Evolutionary conservation across 2,329 filamentous ascomycete species (phyloP).

Genomic region (Tympanopsis confertula): DNA sequence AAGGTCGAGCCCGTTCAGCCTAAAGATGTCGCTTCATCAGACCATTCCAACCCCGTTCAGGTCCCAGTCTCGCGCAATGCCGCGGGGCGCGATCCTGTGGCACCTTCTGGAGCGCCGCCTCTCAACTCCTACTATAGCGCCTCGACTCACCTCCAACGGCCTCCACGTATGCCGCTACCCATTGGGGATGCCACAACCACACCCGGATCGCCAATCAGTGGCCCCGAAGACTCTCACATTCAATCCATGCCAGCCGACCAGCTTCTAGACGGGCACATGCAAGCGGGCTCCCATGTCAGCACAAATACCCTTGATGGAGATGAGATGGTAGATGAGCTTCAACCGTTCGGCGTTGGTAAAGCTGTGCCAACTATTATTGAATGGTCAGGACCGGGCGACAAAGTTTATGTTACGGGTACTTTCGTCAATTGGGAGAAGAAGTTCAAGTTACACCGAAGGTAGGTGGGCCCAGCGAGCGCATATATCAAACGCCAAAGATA

Average conservation of each 20-base stretch:
- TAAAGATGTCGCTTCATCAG: background rate
- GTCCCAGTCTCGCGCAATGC: background rate
- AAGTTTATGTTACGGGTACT: conserved; percentile 91
- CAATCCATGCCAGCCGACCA: conserved; percentile 37
- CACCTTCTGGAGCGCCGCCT: conserved; percentile 6
- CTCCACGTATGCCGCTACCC: conserved; percentile 78
- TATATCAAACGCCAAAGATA: conserved; percentile 2
- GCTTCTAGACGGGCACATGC: background rate
- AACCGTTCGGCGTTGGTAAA: conserved; percentile 41
- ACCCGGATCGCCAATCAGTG: conserved; percentile 80
- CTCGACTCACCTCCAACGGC: conserved; percentile 55
- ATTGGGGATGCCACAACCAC: conserved; percentile 86
- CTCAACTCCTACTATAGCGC: conserved; percentile 40
- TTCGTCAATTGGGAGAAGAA: conserved; percentile 97
- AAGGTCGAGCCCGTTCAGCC: background rate
- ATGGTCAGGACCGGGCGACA: conserved; percentile 74
- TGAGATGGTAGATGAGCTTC: background rate
- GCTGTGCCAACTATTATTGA: conserved; percentile 76
- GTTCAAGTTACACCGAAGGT: conserved; percentile 76
- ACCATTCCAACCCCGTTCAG: background rate
- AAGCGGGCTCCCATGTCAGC: too few species aligned
- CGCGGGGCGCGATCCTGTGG: background rate
- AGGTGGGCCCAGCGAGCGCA: conserved; percentile 27
- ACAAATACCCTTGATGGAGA: background rate
- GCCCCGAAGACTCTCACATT: conserved; percentile 47